phyloP scores from a whole-genome alignment of 805 yeast species.

The Metschnikowia noctiluminum region DNA sequence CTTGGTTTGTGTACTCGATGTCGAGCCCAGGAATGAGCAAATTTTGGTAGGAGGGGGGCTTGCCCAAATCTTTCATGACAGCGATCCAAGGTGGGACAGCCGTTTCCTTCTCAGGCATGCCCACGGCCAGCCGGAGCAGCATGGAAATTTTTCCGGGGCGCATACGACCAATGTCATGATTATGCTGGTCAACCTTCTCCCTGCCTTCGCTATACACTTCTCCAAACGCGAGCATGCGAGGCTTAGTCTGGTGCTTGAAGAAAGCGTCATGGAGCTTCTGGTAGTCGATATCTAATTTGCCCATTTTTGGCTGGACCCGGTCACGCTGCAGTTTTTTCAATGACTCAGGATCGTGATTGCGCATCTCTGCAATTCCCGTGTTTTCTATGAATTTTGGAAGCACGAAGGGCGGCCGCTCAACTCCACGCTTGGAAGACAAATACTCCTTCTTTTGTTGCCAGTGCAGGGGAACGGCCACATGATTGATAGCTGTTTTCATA shows the following conservation, averaged over 20 bases:
- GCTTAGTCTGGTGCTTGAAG: conserved; percentile 75
- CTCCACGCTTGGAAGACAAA: conserved; percentile 59
- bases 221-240: conserved; percentile 65
- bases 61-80: conserved; percentile 65
- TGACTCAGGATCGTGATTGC: conserved; percentile 60
- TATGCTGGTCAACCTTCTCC: conserved; percentile 45
- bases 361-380: conserved; percentile 86
- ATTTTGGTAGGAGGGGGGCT: conserved; percentile 79
- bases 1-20: conserved; percentile 28
- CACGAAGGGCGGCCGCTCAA: conserved; percentile 68
- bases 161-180: conserved; percentile 32
- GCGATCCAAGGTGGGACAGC: conserved; percentile 70
- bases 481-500: conserved; percentile 63
- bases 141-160: conserved; percentile 70
- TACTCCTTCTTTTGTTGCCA: conserved; percentile 83
- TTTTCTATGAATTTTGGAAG: conserved; percentile 74
- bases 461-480: conserved; percentile 75
- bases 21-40: conserved; percentile 53
- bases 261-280: conserved; percentile 81
- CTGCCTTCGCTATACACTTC: conserved; percentile 78
- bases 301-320: conserved; percentile 86
- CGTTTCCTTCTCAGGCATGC: conserved; percentile 47
- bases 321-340: conserved; percentile 76
- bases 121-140: conserved; percentile 65
- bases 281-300: conserved; percentile 81